Conservation (phyloP, 2,329 filamentous ascomycete genomes). For the Fonsecaea erecta region DNA sequence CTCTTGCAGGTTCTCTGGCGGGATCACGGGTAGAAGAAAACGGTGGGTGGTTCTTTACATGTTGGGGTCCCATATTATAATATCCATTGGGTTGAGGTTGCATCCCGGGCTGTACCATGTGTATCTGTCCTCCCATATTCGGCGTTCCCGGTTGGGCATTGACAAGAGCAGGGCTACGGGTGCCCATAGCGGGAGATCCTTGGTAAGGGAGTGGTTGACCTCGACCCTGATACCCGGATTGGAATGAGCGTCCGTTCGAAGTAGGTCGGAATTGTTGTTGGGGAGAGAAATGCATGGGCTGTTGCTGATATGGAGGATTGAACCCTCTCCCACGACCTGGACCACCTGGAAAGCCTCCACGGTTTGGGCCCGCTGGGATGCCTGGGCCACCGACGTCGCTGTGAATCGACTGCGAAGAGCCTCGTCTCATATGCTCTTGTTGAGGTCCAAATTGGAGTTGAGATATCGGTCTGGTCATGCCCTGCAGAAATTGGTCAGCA, state of each 20-base stretch:
- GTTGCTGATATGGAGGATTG: constrained; percentile 56
- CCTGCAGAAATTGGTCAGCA: constrained; percentile 48
- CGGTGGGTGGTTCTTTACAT: constrained; percentile 59
- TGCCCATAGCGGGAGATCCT: constrained; percentile 69
- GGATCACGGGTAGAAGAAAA: constrained; percentile 44
- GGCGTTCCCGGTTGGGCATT: constrained; percentile 70
- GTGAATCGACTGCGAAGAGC: constrained; percentile 83
- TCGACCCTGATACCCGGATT: constrained; percentile 52
- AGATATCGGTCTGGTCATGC: constrained; percentile 71
- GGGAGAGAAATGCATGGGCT: constrained; percentile 58
- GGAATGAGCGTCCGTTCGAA: constrained; percentile 57
- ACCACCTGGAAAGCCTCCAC: constrained; percentile 58
- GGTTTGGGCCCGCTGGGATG: constrained; percentile 49
- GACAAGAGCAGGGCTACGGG: constrained; percentile 68
- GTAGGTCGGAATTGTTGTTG: constrained; percentile 57
- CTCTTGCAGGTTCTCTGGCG: constrained; percentile 25
- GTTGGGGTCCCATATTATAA: constrained; percentile 62
- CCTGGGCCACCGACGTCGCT: constrained; percentile 70
- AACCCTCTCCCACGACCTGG: constrained; percentile 64
- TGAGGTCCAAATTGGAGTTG: constrained; percentile 65
- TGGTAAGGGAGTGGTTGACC: constrained; percentile 56
- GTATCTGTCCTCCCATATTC: constrained; percentile 67
- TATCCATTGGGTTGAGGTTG: constrained; percentile 60
- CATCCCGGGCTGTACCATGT: constrained; percentile 67
- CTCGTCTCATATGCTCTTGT: constrained; percentile 78